These are phyloP conservation scores for Cicer yamashitae DNA, from an alignment of 306 rosid genomes.

Conservation along the genomic window DNA sequence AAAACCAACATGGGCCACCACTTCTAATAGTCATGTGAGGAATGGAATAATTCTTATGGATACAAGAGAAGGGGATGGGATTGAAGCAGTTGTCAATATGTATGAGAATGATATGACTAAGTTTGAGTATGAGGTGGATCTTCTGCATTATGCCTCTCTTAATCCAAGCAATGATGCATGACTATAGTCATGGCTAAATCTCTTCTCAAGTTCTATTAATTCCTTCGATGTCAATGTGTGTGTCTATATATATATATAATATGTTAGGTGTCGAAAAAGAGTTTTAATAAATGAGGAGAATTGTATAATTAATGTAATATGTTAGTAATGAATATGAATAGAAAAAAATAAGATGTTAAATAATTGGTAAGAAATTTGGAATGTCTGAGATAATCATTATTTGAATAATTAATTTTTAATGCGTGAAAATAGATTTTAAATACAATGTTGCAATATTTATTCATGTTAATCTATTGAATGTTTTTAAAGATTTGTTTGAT, in stretches of 20 bases:
- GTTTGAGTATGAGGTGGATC: conserved; percentile 42
- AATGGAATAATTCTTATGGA: conserved; percentile 49
- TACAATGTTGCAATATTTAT: too few species aligned
- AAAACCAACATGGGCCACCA: conserved; percentile 52
- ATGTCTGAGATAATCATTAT: too few species aligned
- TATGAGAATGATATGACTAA: conserved; percentile 45
- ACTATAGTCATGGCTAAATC: too few species aligned
- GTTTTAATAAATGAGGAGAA: too few species aligned
- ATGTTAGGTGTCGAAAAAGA: not conserved
- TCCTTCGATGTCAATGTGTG: not conserved
- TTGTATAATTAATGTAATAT: too few species aligned
- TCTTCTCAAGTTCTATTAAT: too few species aligned
- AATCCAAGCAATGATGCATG: not conserved
- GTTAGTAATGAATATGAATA: too few species aligned
- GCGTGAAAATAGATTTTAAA: not conserved
- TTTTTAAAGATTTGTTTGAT: not conserved
- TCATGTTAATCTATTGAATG: too few species aligned
- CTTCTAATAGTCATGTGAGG: not conserved
- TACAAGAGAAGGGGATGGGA: conserved; percentile 47
- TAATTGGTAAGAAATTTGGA: too few species aligned
- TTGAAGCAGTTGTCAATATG: conserved; percentile 48
- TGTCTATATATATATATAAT: not conserved
- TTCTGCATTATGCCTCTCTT: conserved; percentile 45
- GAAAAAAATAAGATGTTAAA: too few species aligned
- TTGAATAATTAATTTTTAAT: too few species aligned